Evolutionary conservation across 78 protist species (phyloP).

Genomic region (Pirum gemmata): DNA sequence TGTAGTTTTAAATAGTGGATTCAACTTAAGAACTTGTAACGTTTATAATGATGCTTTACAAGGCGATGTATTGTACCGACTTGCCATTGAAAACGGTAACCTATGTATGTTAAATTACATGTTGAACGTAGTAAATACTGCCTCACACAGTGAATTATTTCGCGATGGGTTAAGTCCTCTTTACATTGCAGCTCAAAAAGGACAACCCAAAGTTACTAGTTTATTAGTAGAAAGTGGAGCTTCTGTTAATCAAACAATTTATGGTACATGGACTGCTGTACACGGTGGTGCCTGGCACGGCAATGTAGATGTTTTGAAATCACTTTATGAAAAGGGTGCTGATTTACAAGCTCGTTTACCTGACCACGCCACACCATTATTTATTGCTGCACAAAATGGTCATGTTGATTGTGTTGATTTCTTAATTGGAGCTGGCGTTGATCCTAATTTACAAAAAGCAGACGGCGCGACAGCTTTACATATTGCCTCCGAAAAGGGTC

Average conservation of each 20-base stretch:
- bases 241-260: neutral
- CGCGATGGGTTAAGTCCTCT: conserved; percentile 17
- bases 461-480: conserved; percentile 37
- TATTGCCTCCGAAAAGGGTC: conserved; percentile 43
- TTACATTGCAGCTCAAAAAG: neutral
- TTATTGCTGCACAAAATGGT: conserved; percentile 46
- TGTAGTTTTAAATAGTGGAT: too few species aligned
- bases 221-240: conserved; percentile 6
- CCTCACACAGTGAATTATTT: conserved; percentile 9
- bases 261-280: conserved; percentile 15
- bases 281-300: conserved; percentile 32
- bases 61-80: too few species aligned
- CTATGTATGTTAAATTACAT: too few species aligned
- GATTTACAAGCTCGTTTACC: conserved; percentile 7
- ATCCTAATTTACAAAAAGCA: conserved; percentile 1
- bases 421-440: neutral
- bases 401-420: conserved; percentile 17
- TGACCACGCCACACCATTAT: conserved; percentile 27
- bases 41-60: too few species aligned
- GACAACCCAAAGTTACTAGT: neutral
- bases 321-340: neutral
- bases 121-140: too few species aligned
- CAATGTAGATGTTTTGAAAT: conserved; percentile 7
- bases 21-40: too few species aligned
- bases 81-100: too few species aligned